Percentiles rank a stretch among this genome's conserved stretches.
Evolutionary conservation across 331 rosid species (phyloP).

Genomic region (Malus hybrid): DNA sequence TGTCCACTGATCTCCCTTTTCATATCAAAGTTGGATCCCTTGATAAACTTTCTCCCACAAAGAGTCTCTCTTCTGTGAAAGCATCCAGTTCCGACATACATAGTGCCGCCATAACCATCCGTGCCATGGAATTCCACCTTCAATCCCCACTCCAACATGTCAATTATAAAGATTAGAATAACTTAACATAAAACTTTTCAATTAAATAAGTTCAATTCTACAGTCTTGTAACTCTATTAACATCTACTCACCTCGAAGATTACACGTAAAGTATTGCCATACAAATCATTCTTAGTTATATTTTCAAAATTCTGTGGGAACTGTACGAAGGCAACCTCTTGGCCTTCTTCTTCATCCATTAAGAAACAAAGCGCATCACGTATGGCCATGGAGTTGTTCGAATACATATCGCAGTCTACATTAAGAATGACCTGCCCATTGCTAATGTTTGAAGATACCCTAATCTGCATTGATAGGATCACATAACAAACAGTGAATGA

Average conservation of each 20-base stretch:
- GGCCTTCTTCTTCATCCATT: constrained; percentile 12
- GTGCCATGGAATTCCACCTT: constrained; percentile 10
- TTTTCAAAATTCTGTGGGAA: constrained; percentile 19
- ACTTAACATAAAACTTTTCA: background rate
- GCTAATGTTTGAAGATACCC: constrained; percentile 19
- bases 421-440: constrained; percentile 15
- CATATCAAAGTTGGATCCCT: constrained; percentile 4
- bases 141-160: background rate
- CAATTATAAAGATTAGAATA: background rate
- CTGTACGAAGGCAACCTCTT: constrained; percentile 20
- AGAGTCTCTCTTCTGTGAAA: constrained; percentile 25
- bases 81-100: constrained; percentile 21
- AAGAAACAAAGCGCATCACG: constrained; percentile 23
- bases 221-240: no score
- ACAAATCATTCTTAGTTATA: constrained; percentile 15
- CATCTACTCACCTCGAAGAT: constrained; percentile 1
- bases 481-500: background rate
- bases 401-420: constrained; percentile 33
- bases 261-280: background rate
- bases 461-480: constrained; percentile 8
- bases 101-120: constrained; percentile 8
- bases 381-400: constrained; percentile 16
- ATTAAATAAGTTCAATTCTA: no score
- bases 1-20: background rate
- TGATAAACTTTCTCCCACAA: constrained; percentile 2